Conservation (phyloP, 2,329 filamentous ascomycete species). For the Onygena corvina region DNA sequence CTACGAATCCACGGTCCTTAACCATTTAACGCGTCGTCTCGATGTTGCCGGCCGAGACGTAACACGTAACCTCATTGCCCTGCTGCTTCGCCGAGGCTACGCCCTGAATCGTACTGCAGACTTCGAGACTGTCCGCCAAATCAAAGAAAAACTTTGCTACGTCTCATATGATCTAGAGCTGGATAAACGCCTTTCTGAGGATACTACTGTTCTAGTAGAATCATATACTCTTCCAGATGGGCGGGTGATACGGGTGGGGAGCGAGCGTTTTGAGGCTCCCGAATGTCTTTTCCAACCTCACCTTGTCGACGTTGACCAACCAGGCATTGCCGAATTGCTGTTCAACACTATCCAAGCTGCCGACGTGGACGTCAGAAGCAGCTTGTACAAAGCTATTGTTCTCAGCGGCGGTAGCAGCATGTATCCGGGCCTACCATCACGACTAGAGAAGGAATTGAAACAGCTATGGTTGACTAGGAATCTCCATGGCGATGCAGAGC, state of each 20-base stretch:
- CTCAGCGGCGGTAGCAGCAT: conserved; percentile 95
- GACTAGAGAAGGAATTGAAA: conserved; percentile 96
- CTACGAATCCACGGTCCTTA: conserved; percentile 94
- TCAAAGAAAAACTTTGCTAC: conserved; percentile 99
- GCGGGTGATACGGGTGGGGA: conserved; percentile 88
- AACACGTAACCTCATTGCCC: conserved; percentile 92
- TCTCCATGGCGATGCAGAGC: conserved; percentile 79
- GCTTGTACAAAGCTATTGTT: conserved; percentile 93
- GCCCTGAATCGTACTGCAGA: conserved; percentile 96
- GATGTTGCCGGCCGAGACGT: conserved; percentile 95
- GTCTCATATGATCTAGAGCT: conserved; percentile 96
- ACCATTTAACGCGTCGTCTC: conserved; percentile 85
- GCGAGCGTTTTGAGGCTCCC: conserved; percentile 93
- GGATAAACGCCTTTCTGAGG: conserved; percentile 90
- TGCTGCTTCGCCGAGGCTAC: conserved; percentile 86
- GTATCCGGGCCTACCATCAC: conserved; percentile 90
- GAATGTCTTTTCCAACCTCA: conserved; percentile 98
- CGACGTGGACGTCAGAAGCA: conserved; percentile 86
- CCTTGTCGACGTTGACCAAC: conserved; percentile 92
- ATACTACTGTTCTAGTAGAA: conserved; percentile 93
- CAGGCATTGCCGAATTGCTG: conserved; percentile 88
- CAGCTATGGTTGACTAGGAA: conserved; percentile 94
- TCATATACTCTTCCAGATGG: conserved; percentile 96
- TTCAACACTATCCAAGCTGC: conserved; percentile 98
- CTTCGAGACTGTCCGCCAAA: conserved; percentile 96